Evolutionary conservation across 108 stramenopile genomes (phyloP), one percentile per base, ranked within the genome.

Genomic region (Skeletonema potamos): DNA sequence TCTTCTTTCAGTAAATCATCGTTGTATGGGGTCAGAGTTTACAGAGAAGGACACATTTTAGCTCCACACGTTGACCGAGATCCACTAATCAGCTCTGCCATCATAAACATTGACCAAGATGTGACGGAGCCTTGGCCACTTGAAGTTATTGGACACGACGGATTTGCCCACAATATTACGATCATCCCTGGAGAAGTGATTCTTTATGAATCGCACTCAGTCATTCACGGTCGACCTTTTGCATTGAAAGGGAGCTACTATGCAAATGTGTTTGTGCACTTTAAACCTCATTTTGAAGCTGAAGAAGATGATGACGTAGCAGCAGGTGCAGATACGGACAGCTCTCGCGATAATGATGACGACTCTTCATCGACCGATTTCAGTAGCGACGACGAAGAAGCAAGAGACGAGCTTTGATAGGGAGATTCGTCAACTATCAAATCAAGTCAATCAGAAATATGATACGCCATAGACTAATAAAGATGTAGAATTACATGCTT

Each of bases 141-240:
- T 57, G 92, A 94, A 72, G 89, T 89, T 1, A 86, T 93, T 65
- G 91, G 83, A 27, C 91, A 95, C 44, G 91, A 97, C 17, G 96
- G 96, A 11, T 79, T 73, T 33, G 92, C 92, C 6, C 46, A 87
- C 41, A 97, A 97, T 82, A 87, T 98, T 27, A 98, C 97, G 11
- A 90, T 98, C 90, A 83, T 87, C 66, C 95, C 96, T 15, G 96
- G 97, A 41, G 91, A 94, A 54, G 77, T 92, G 80, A 85, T 94
- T 33, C 44, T 82, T 48, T 97, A 96, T 76, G 97, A 97, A 73
- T 83, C 80, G 32, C 92, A 93, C 58, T 86, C 89, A 8, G 88
- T 96, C 18, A 44, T 95, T 51, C 97, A 97, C 66, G 92, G 96
- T 9, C 81, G 96, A 22, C 96, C 96, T n/a, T 92, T 92, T 59